These are phyloP conservation scores for Prorocentrum cordatum DNA, from an alignment of 169 alveolate species.

Conservation along the genomic window DNA sequence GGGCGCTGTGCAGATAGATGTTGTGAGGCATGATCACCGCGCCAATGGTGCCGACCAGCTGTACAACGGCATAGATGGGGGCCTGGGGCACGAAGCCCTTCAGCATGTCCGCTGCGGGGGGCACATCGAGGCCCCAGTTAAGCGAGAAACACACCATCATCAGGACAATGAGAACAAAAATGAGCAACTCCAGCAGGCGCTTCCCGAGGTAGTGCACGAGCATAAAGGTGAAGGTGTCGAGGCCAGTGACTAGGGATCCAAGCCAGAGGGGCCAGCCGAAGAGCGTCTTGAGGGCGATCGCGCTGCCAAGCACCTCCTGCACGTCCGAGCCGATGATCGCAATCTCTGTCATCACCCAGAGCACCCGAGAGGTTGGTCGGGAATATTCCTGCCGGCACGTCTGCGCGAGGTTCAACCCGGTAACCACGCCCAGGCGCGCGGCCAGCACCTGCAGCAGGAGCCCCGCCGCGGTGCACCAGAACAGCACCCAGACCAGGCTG, in stretches of 20 bases:
- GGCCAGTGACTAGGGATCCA: slow-evolving; percentile 17
- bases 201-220: slow-evolving; percentile 35
- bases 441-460: slow-evolving; percentile 18
- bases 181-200: neutral
- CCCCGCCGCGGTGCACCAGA: slow-evolving; percentile 5
- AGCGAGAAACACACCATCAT: neutral
- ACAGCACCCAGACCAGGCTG: slow-evolving; percentile 25
- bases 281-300: slow-evolving; percentile 5
- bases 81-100: neutral
- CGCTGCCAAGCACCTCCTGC: slow-evolving; percentile 53
- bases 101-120: neutral
- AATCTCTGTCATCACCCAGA: slow-evolving; percentile 21
- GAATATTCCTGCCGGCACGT: slow-evolving; percentile 27
- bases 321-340: slow-evolving; percentile 37
- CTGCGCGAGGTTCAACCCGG: slow-evolving; percentile 30
- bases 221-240: slow-evolving; percentile 28
- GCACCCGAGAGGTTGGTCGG: neutral
- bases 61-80: slow-evolving; percentile 9
- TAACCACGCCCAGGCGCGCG: slow-evolving; percentile 34
- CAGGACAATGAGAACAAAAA: no score
- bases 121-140: neutral
- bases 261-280: slow-evolving; percentile 44
- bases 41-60: slow-evolving; percentile 30
- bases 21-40: slow-evolving; percentile 56
- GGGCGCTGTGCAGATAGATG: slow-evolving; percentile 25